Conservation (phyloP, 371 early-diverging fungal species). For the Circinella umbellata region DNA sequence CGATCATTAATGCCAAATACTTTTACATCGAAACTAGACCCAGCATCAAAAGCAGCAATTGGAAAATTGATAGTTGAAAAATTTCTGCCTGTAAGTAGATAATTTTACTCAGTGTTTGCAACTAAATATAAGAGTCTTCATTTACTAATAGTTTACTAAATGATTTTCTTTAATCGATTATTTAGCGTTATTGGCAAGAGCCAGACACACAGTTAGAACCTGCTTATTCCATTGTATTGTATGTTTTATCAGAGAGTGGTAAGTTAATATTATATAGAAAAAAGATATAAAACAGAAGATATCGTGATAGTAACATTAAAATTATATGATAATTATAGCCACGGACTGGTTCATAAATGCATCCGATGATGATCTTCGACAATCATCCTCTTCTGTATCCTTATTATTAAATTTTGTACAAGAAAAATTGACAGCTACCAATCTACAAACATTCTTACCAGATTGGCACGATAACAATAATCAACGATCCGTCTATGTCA, state of each 20-base stretch:
- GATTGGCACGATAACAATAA: conserved; percentile 16
- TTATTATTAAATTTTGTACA: conserved; percentile 26
- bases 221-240: conserved; percentile 31
- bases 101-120: neutral
- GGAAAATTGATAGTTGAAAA: conserved; percentile 31
- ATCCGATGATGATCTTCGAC: conserved; percentile 24
- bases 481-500: conserved; percentile 23
- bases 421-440: conserved; percentile 31
- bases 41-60: neutral
- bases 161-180: neutral
- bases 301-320: neutral
- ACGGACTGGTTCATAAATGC: conserved; percentile 34
- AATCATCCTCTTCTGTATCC: conserved; percentile 20
- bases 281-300: neutral
- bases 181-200: conserved; percentile 42
- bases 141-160: no score
- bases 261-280: conserved; percentile 1
- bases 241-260: conserved; percentile 37
- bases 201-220: conserved; percentile 21
- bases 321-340: conserved; percentile 17
- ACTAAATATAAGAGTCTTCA: no score
- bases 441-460: conserved; percentile 16
- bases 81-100: conserved; percentile 26
- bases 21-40: neutral
- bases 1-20: conserved; percentile 31